Evolutionary conservation across 805 yeast genomes (phyloP), one percentile per base, ranked within the genome.

Genomic region (Starmerella kuoi): DNA sequence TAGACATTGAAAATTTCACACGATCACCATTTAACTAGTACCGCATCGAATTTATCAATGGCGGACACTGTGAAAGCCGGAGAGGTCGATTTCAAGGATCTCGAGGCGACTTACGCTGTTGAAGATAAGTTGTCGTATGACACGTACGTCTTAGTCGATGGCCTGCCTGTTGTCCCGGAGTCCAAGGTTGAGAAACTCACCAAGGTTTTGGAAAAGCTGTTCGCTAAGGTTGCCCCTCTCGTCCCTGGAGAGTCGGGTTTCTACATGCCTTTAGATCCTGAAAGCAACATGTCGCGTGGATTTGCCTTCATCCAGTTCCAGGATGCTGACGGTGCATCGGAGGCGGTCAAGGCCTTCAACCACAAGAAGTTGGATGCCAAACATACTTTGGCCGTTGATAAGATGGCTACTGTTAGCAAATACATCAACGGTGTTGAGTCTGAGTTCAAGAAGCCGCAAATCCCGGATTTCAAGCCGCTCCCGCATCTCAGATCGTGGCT

Each of bases 111-210:
- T 63, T 85, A 72, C 61, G 62, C 73, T 20, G 76, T 80, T 38
- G 72, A 74, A 43, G 75, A 72, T 41, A 75, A 73, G 40, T 65
- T 70, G 44, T 73, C 76, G 38, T 69, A 82, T 44, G 94, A 83
- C 56, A 74, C 74, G 56, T 86, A 75, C 58, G 76, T 88, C 44
- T 82, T 88, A 24, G 80, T 85, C 39, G 96, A 86, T 60, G 98
- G 98, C 37, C 87, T 94, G 9, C 99, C 99, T 52, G 69, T 85
- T 48, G 94, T 94, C 21, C 95, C 96, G 45, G 94, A 79, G 59
- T 61, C 84, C 40, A 91, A 91, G 65, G 82, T 77, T 39, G 82
- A 85, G 42, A 76, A 82, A 45, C 72, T 91, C 59, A 73, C 77
- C 53, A 87, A 84, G 62, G 96, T 93, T 35, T 72, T 91, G 57